Evolutionary conservation across 1,139 yeast genomes (phyloP).

Genomic region (Sugiyamaella xylanicola): DNA sequence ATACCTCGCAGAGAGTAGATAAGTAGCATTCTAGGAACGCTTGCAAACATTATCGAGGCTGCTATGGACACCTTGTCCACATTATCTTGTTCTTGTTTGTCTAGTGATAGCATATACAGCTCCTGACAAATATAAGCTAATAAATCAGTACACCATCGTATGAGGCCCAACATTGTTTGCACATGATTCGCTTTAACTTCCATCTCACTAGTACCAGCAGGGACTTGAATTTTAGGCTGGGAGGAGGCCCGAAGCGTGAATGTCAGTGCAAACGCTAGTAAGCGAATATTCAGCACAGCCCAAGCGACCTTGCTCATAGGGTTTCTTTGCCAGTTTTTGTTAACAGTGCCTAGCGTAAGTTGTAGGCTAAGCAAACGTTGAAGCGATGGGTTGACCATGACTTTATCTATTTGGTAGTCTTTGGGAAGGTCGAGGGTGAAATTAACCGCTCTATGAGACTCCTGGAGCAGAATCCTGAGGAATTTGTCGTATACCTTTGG

Average conservation of each 20-base stretch:
- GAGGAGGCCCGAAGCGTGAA: conserved; percentile 57
- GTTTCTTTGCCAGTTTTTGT: conserved; percentile 48
- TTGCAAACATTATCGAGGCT: conserved; percentile 51
- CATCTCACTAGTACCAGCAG: conserved; percentile 46
- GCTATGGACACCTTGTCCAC: conserved; percentile 34
- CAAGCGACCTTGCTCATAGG: conserved; percentile 64
- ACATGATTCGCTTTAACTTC: conserved; percentile 59
- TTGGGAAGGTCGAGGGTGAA: conserved; percentile 67
- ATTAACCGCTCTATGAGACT: conserved; percentile 68
- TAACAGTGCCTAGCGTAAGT: conserved; percentile 61
- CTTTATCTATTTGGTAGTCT: conserved; percentile 66
- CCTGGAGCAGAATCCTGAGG: conserved; percentile 51
- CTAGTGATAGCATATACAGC: conserved; percentile 43
- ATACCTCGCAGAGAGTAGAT: conserved; percentile 70
- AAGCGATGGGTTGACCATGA: conserved; percentile 70
- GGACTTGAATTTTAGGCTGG: conserved; percentile 28
- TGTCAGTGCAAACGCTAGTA: conserved; percentile 74
- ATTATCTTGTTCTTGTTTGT: conserved; percentile 16
- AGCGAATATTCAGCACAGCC: conserved; percentile 66
- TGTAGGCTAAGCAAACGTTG: conserved; percentile 66
- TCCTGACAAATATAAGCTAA: conserved; percentile 70
- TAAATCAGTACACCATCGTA: conserved; percentile 79
- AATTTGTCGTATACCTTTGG: conserved; percentile 27
- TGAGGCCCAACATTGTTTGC: conserved; percentile 65
- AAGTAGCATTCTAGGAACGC: conserved; percentile 69